phyloP scores from a whole-genome alignment of 495 filamentous ascomycete species.

The Eremomyces bilateralis region DNA sequence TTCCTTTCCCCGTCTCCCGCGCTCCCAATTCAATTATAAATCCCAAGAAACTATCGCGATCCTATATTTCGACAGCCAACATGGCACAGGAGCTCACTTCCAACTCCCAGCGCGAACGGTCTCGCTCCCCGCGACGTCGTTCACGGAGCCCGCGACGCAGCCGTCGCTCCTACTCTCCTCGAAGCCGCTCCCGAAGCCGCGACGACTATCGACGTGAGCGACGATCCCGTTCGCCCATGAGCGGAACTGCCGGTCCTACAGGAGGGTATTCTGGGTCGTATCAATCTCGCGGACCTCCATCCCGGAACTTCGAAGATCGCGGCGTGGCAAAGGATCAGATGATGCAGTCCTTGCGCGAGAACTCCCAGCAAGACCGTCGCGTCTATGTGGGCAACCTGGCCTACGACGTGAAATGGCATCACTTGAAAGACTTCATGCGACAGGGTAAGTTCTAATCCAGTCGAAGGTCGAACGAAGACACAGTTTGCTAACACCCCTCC shows the following conservation, averaged over 20 bases:
- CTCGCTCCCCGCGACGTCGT: constrained; percentile 77
- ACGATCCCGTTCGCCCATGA: constrained; percentile 70
- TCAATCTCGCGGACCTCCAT: constrained; percentile 38
- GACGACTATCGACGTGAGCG: constrained; percentile 72
- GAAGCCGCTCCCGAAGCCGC: constrained; percentile 78
- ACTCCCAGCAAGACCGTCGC: constrained; percentile 92
- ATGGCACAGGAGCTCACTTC: no score
- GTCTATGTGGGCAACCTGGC: constrained; percentile 98
- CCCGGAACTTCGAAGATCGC: constrained; percentile 65
- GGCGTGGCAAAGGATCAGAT: constrained; percentile 73
- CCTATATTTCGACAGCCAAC: no score
- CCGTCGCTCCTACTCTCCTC: constrained; percentile 81
- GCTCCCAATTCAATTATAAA: no score
- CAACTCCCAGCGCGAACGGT: constrained; percentile 64
- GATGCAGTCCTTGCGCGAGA: constrained; percentile 82
- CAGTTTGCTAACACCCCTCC: constrained; percentile 3
- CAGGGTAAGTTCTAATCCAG: constrained; percentile 46
- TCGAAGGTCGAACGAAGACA: no score
- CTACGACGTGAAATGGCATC: constrained; percentile 99
- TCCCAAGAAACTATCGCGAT: no score
- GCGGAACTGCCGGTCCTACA: constrained; percentile 40
- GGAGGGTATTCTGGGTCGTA: constrained; percentile 41
- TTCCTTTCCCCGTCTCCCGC: no score
- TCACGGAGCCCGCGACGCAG: constrained; percentile 52
- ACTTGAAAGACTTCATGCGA: constrained; percentile 99